A percentile compares a stretch with the other conserved stretches of the same genome.
Conservation (phyloP, 2,329 filamentous ascomycete species). For the Phialophora expanda region DNA sequence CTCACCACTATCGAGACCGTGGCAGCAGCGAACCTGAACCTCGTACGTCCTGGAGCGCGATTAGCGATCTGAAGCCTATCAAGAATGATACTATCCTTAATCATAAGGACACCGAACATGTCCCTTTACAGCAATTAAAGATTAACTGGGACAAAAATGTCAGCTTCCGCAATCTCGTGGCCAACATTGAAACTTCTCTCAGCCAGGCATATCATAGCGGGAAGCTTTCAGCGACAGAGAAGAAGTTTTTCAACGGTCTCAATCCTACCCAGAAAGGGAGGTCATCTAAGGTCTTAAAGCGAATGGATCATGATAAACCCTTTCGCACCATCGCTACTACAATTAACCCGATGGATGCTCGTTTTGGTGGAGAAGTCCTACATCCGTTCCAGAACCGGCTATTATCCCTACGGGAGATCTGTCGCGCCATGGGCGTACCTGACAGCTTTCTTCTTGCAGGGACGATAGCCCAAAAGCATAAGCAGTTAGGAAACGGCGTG, state of each 20-base stretch:
- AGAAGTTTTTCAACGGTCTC: constrained; percentile 46
- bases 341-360: constrained; percentile 58
- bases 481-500: constrained; percentile 77
- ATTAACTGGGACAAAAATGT: constrained; percentile 37
- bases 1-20: not conserved
- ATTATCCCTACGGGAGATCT: constrained; percentile 68
- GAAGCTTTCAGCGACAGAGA: constrained; percentile 17
- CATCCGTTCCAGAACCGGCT: constrained; percentile 71
- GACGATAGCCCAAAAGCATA: constrained; percentile 59
- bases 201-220: constrained; percentile 28
- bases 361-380: constrained; percentile 53
- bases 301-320: constrained; percentile 53
- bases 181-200: constrained; percentile 51
- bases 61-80: constrained; percentile 66
- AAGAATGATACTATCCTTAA: constrained; percentile 67
- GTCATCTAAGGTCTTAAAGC: constrained; percentile 37
- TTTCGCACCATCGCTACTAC: constrained; percentile 69
- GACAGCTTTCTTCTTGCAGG: constrained; percentile 75
- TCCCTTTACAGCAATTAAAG: constrained; percentile 53
- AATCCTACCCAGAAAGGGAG: constrained; percentile 35
- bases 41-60: constrained; percentile 58
- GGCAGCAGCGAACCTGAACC: constrained; percentile 31
- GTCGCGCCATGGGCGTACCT: constrained; percentile 71
- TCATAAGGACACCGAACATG: constrained; percentile 71
- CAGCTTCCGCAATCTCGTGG: constrained; percentile 55